A percentile compares a stretch with the other conserved stretches of the same genome.
Conservation (phyloP, 805 yeast genomes). For the Saccharomyces mikatae region DNA sequence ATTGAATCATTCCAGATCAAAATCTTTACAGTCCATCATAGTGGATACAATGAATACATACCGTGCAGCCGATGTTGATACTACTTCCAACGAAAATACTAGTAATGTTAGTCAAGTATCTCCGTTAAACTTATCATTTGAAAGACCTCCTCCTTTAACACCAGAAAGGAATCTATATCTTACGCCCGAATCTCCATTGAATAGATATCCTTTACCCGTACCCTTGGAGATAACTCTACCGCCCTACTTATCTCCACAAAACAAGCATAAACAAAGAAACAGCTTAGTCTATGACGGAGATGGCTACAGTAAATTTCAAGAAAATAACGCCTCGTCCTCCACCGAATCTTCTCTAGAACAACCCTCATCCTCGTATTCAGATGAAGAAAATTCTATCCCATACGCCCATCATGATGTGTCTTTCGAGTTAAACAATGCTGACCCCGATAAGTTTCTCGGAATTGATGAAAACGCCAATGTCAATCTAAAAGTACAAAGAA, state of each 20-base stretch:
- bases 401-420: slow-evolving; percentile 25
- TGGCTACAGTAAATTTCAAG: slow-evolving; percentile 27
- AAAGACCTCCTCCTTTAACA: slow-evolving; percentile 1
- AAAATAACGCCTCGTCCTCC: slow-evolving; percentile 1
- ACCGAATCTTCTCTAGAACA: slow-evolving; percentile 1
- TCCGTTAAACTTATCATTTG: slow-evolving; percentile 10
- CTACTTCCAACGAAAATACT: not conserved
- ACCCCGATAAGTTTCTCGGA: slow-evolving; percentile 21
- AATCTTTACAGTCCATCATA: slow-evolving; percentile 25
- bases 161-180: slow-evolving; percentile 23
- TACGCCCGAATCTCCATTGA: slow-evolving; percentile 32
- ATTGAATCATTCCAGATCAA: slow-evolving; percentile 7
- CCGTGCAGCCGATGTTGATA: not conserved
- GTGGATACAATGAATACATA: slow-evolving; percentile 18
- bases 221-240: slow-evolving; percentile 34
- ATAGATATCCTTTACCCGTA: slow-evolving; percentile 28
- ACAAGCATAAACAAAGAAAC: slow-evolving; percentile 20
- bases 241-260: slow-evolving; percentile 32
- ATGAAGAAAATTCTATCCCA: slow-evolving; percentile 16
- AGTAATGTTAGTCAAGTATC: slow-evolving; percentile 10
- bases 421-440: slow-evolving; percentile 13
- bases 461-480: slow-evolving; percentile 29
- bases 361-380: not conserved
- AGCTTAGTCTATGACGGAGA: slow-evolving; percentile 34
- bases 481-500: slow-evolving; percentile 23